Percentiles rank a stretch among this genome's conserved stretches.
phyloP scores from a whole-genome alignment of 2,329 filamentous ascomycete species.

The Aureobasidium musti region DNA sequence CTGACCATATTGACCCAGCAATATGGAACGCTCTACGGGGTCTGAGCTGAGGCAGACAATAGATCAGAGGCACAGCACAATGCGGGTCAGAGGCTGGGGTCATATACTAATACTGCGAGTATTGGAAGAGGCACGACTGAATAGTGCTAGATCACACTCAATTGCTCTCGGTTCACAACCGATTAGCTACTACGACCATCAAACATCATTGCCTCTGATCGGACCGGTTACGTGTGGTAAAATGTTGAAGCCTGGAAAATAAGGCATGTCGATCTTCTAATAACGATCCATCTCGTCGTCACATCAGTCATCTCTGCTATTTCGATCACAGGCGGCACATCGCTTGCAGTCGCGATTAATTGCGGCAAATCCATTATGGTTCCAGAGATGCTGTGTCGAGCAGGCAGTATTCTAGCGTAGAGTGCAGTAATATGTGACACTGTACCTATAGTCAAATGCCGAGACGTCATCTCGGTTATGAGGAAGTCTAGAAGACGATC shows the following conservation, averaged over 20 bases:
- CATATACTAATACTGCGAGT: neutral
- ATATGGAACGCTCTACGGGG: neutral
- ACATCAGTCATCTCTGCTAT: neutral
- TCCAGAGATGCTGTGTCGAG: too few species aligned
- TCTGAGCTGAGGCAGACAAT: neutral
- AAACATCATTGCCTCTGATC: neutral
- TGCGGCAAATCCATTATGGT: too few species aligned
- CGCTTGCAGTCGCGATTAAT: neutral
- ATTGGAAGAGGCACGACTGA: neutral
- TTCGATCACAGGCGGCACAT: neutral
- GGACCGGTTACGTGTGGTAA: neutral
- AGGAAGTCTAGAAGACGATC: too few species aligned
- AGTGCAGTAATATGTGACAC: too few species aligned
- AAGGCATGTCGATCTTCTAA: conserved; percentile 9
- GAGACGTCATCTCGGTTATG: too few species aligned
- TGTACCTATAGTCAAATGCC: too few species aligned
- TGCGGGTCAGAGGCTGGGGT: neutral
- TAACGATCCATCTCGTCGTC: neutral
- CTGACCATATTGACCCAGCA: conserved; percentile 3
- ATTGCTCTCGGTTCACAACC: too few species aligned
- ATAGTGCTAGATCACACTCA: neutral
- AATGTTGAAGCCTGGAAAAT: neutral
- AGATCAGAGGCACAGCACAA: neutral
- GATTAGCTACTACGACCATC: neutral
- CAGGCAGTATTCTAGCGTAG: too few species aligned